phyloP scores from a whole-genome alignment of 2,329 filamentous ascomycete species.

The Calonectria henricotiae region DNA sequence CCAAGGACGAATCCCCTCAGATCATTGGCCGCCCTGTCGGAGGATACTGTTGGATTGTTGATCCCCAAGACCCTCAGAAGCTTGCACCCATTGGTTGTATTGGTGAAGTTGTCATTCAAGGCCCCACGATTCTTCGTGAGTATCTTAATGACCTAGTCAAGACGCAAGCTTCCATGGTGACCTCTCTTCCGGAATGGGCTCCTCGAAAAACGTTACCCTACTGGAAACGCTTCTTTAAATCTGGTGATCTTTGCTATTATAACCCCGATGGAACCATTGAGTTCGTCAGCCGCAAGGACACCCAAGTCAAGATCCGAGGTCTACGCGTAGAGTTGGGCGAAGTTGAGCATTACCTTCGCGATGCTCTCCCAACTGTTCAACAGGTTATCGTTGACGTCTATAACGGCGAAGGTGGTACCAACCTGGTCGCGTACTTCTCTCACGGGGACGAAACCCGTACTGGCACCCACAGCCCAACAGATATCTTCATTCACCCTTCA shows the following conservation, averaged over 20 bases:
- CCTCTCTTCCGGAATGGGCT: conserved; percentile 50
- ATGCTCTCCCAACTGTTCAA: conserved; percentile 1
- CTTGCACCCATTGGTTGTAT: conserved; percentile 41
- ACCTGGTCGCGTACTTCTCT: conserved; percentile 16
- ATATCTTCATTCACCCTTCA: conserved; percentile 17
- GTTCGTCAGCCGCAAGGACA: conserved; percentile 68
- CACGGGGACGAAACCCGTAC: not conserved
- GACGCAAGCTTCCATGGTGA: conserved; percentile 52
- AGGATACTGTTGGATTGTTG: conserved; percentile 43
- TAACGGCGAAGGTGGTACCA: conserved; percentile 5
- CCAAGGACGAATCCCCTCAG: not conserved
- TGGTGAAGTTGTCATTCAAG: conserved; percentile 46
- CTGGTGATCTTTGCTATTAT: conserved; percentile 51
- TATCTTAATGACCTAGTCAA: conserved; percentile 46
- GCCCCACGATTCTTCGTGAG: conserved; percentile 47
- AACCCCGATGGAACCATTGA: conserved; percentile 57
- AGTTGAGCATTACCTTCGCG: conserved; percentile 36
- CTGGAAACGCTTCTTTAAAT: conserved; percentile 45
- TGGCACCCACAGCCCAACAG: not conserved
- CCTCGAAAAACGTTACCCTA: conserved; percentile 38
- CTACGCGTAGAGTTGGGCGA: conserved; percentile 56
- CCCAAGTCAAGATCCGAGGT: conserved; percentile 71
- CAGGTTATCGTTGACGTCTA: conserved; percentile 26
- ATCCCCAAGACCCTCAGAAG: conserved; percentile 40
- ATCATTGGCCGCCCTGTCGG: conserved; percentile 38